A percentile compares a stretch with the other conserved stretches of the same genome.
phyloP scores from a whole-genome alignment of 306 rosid species.

The Morella rubra region DNA sequence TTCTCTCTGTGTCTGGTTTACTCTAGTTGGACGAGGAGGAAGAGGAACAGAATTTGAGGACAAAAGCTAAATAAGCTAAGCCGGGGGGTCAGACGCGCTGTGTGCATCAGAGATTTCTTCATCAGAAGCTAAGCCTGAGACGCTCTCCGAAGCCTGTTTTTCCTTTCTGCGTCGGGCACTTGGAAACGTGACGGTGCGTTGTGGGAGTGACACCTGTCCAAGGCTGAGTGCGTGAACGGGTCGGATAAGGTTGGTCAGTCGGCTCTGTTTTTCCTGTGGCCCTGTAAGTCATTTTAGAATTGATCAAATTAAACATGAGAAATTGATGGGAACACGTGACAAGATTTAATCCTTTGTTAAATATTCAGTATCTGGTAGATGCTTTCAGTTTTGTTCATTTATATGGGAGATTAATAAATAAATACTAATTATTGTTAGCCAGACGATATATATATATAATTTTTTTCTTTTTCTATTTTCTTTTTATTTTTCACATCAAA shows the following conservation, averaged over 20 bases:
- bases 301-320: no score
- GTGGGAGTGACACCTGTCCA: slow-evolving; percentile 28
- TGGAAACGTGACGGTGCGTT: slow-evolving; percentile 28
- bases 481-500: no score
- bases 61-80: slow-evolving; percentile 2
- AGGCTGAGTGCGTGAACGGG: not conserved
- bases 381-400: no score
- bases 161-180: slow-evolving; percentile 24
- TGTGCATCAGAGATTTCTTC: slow-evolving; percentile 32
- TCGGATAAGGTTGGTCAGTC: slow-evolving; percentile 3
- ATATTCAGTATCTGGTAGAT: no score
- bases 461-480: no score
- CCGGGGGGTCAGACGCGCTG: slow-evolving; percentile 21
- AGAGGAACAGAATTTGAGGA: not conserved
- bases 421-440: no score
- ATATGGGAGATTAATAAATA: no score
- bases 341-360: no score
- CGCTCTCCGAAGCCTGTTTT: slow-evolving; percentile 10
- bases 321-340: no score
- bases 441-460: no score
- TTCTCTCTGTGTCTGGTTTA: slow-evolving; percentile 14
- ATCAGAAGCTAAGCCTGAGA: not conserved
- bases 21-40: slow-evolving; percentile 5
- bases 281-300: not conserved
- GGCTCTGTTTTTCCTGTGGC: not conserved